Base-by-base conservation (phyloP, 129 eudicot genomes). In the Escallonia herrerae region DNA sequence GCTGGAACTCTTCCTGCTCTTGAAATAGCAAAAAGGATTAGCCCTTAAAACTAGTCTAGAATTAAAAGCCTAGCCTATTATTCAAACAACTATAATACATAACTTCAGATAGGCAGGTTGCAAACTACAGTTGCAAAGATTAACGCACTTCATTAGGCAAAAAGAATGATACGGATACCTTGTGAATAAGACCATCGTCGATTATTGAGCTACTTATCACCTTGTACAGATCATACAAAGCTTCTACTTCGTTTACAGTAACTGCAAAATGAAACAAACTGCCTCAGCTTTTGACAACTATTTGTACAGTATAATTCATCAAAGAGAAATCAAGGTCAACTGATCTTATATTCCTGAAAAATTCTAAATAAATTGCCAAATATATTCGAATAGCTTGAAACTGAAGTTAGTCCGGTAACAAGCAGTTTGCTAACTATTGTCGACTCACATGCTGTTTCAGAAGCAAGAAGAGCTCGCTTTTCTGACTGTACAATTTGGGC, bases 381-480 rank as follows among this genome's bases (percentile, higher is more conserved):
- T 22, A 22, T 22, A 22, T 3, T 8, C 6, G 10, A 52, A 40
- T 8, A 15, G 2, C 15, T 22, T 1, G 14, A 14, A 11, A 53
- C 8, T 5, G 8, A 33, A 37, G 52, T 10, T 10, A 22, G 63
- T 49, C 11, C 8, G 2, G 14, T 3, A 62, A 57, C 15, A 40
- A 52, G 38, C 3, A 11, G 8, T 40, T 65, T 47, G 43, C 44
- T 39, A 13, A 64, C 7, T 15, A 51, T 60, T 41, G 15, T 57
- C 5, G 40, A 87, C 97, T 90, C 80, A 90, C 97, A 90, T 67
- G 74, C 33, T 63, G 97, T 90, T 65, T 90, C 82, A 9, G 91
- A 75, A 75, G 97, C 97, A 47, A 90, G 97, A 70, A 73, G 41
- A n/a, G 76, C 81, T n/a, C 63, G 66, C n/a, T 80, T 76, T 42